Conservation (phyloP, 1,139 yeast genomes). For the Geotrichum australiense region DNA sequence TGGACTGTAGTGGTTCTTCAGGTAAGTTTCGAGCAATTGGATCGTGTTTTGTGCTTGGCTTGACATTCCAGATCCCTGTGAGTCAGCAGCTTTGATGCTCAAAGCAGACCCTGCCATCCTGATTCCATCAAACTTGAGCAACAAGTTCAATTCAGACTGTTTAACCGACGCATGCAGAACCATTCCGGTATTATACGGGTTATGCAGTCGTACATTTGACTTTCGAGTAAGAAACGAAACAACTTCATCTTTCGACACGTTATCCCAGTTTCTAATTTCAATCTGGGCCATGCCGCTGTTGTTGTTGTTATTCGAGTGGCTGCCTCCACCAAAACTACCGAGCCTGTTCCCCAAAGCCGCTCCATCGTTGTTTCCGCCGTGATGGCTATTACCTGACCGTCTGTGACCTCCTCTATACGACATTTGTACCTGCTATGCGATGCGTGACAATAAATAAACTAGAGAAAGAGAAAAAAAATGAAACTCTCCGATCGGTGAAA, state of each 20-base stretch:
- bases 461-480: too few species aligned
- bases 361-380: constrained; percentile 15
- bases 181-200: constrained; percentile 42
- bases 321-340: constrained; percentile 33
- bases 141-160: constrained; percentile 50
- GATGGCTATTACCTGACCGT: constrained; percentile 7
- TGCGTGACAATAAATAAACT: too few species aligned
- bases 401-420: constrained; percentile 19
- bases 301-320: constrained; percentile 8
- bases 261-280: constrained; percentile 76
- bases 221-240: constrained; percentile 64
- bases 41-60: constrained; percentile 37
- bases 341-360: constrained; percentile 19
- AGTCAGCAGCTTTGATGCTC: constrained; percentile 43
- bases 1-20: constrained; percentile 61
- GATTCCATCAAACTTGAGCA: constrained; percentile 64
- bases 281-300: constrained; percentile 37
- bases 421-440: too few species aligned
- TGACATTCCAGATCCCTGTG: constrained; percentile 16
- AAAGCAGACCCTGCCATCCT: constrained; percentile 72
- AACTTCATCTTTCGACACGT: constrained; percentile 55
- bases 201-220: constrained; percentile 48
- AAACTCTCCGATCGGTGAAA: too few species aligned
- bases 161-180: constrained; percentile 53
- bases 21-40: constrained; percentile 53